phyloP scores from a whole-genome alignment of 345 rosid species.

The Brassica nigra region DNA sequence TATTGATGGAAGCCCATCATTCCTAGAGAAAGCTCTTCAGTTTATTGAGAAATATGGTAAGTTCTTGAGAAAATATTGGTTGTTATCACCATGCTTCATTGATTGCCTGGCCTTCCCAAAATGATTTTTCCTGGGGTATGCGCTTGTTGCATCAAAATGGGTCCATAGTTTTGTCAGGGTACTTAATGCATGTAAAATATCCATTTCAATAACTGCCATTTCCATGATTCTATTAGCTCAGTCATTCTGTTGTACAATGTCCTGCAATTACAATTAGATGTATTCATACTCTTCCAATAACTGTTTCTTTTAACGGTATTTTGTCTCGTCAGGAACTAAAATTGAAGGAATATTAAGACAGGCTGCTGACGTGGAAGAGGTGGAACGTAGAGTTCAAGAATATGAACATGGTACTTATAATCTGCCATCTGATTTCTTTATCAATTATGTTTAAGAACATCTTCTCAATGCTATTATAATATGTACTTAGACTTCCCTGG shows the following conservation, averaged over 20 bases:
- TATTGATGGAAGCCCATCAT: conserved; percentile 98
- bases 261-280: not conserved
- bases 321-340: conserved; percentile 64
- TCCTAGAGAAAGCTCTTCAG: conserved; percentile 96
- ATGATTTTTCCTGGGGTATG: not conserved
- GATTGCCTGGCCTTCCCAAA: conserved; percentile 3
- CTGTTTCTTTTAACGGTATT: conserved; percentile 6
- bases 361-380: conserved; percentile 98
- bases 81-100: conserved; percentile 4
- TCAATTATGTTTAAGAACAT: conserved; percentile 27
- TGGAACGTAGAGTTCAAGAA: conserved; percentile 88
- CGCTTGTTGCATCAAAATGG: not conserved
- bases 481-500: conserved; percentile 19
- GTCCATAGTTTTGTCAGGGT: conserved; percentile 10
- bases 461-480: conserved; percentile 24
- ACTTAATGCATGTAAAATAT: conserved; percentile 8
- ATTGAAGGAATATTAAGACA: conserved; percentile 93
- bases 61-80: conserved; percentile 32
- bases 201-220: not conserved
- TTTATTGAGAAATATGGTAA: conserved; percentile 91
- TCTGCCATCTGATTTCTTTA: conserved; percentile 15
- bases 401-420: conserved; percentile 79
- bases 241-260: not conserved
- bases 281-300: not conserved
- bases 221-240: conserved; percentile 19